A percentile compares a stretch with the other conserved stretches of the same genome.
phyloP scores from a whole-genome alignment of 768 basidiomycete species.

The Porphyrellus cyaneotinctus region DNA sequence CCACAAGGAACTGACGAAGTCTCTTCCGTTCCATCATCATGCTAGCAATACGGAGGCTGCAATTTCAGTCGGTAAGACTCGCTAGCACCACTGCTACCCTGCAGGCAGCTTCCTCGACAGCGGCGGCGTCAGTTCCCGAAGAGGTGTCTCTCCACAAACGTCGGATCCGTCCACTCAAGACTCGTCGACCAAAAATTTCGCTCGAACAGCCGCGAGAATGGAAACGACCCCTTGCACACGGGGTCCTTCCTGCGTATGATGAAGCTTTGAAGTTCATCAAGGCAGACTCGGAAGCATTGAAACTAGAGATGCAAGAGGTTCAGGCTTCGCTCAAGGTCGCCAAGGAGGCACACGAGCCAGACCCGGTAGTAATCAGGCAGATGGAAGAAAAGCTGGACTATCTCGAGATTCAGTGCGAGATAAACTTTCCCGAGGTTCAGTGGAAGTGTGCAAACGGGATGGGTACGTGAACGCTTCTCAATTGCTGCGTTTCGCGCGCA shows the following conservation, averaged over 20 bases:
- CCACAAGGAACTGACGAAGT: no score
- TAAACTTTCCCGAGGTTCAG: conserved; percentile 80
- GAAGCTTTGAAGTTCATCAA: conserved; percentile 71
- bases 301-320: conserved; percentile 25
- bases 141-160: conserved; percentile 2
- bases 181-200: conserved; percentile 50
- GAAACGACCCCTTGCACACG: conserved; percentile 57
- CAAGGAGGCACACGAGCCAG: conserved; percentile 24
- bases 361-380: conserved; percentile 39
- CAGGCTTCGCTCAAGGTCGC: conserved; percentile 17
- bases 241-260: conserved; percentile 78
- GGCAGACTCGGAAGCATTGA: conserved; percentile 52
- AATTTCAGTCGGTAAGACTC: conserved; percentile 2
- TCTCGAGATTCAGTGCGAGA: conserved; percentile 73
- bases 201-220: conserved; percentile 53
- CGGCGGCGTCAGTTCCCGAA: background rate
- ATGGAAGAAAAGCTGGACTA: conserved; percentile 50
- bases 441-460: conserved; percentile 78
- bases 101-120: conserved; percentile 5
- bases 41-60: conserved; percentile 15
- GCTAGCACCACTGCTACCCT: conserved; percentile 6
- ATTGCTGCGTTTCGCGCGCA: background rate
- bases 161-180: conserved; percentile 18
- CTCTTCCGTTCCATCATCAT: conserved; percentile 6
- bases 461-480: conserved; percentile 45